These are phyloP conservation scores for Nicotiana tabacum DNA, from an alignment of 257 asterid species.

Conservation along the genomic window DNA sequence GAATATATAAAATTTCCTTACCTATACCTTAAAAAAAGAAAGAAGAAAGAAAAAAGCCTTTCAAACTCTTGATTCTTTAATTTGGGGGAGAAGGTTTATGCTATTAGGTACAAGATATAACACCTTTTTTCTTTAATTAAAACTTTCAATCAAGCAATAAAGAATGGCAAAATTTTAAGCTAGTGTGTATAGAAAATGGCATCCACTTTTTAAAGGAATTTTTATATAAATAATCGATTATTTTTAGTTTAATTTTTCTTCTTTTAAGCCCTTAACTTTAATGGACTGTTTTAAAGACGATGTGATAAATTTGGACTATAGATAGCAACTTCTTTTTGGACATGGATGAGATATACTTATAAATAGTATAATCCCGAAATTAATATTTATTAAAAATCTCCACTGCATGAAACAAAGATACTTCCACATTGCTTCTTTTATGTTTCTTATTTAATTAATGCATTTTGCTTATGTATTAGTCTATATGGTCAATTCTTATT, in stretches of 20 bases:
- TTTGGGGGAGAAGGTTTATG: background rate
- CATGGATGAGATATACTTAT: no score
- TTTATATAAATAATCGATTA: no score
- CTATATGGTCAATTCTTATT: background rate
- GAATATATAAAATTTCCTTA: background rate
- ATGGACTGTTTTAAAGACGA: background rate
- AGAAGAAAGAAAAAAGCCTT: background rate
- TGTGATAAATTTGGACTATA: background rate
- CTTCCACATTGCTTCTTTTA: background rate
- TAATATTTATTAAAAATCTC: background rate
- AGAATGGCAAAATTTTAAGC: no score
- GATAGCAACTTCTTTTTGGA: no score
- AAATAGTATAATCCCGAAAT: no score
- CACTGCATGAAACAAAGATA: background rate
- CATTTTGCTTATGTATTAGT: background rate
- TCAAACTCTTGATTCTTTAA: background rate
- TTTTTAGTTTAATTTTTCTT: no score
- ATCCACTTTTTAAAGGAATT: background rate
- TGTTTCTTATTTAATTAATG: background rate
- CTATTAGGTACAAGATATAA: background rate
- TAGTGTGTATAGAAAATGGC: background rate
- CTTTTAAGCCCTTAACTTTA: background rate
- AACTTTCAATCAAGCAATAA: background rate
- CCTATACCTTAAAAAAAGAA: background rate
- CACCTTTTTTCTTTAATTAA: background rate